phyloP scores from a whole-genome alignment of 768 basidiomycete species.

The Cystobasidium onofrii region DNA sequence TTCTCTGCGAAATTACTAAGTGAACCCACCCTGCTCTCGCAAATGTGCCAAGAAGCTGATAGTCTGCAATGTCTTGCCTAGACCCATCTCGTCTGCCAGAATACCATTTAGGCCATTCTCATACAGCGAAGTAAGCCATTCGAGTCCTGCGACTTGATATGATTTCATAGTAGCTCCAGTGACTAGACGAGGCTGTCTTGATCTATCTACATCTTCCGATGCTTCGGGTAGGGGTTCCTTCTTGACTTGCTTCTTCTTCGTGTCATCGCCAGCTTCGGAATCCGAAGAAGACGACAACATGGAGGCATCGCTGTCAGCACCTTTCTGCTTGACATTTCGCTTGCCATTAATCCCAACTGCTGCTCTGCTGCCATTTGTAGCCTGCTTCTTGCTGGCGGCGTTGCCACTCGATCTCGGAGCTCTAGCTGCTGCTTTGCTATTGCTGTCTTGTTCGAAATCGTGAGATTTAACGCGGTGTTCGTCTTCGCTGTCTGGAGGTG shows the following conservation, averaged over 20 bases:
- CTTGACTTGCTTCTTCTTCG: conserved; percentile 24
- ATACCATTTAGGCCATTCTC: conserved; percentile 34
- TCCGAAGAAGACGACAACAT: not conserved
- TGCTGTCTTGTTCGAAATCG: conserved; percentile 13
- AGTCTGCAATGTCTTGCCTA: conserved; percentile 73
- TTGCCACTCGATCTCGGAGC: not conserved
- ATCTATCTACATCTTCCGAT: conserved; percentile 1
- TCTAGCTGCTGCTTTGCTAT: not conserved
- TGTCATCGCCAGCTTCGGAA: conserved; percentile 15
- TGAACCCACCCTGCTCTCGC: conserved; percentile 53
- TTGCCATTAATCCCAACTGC: conserved; percentile 9
- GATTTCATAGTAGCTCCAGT: conserved; percentile 78
- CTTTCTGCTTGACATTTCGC: conserved; percentile 7
- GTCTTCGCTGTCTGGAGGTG: conserved; percentile 9
- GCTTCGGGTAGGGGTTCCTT: not conserved
- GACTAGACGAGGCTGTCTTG: conserved; percentile 64
- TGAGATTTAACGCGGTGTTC: not conserved
- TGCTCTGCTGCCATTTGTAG: not conserved
- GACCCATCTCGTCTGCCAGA: conserved; percentile 43
- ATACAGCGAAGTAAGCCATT: conserved; percentile 54
- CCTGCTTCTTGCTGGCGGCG: not conserved
- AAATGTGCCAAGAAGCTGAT: conserved; percentile 90
- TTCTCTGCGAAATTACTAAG: not conserved
- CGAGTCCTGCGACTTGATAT: conserved; percentile 87
- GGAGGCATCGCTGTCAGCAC: not conserved